Evolutionary conservation across 2,329 filamentous ascomycete genomes (phyloP).

Genomic region (Fusarium fujikuroi): DNA sequence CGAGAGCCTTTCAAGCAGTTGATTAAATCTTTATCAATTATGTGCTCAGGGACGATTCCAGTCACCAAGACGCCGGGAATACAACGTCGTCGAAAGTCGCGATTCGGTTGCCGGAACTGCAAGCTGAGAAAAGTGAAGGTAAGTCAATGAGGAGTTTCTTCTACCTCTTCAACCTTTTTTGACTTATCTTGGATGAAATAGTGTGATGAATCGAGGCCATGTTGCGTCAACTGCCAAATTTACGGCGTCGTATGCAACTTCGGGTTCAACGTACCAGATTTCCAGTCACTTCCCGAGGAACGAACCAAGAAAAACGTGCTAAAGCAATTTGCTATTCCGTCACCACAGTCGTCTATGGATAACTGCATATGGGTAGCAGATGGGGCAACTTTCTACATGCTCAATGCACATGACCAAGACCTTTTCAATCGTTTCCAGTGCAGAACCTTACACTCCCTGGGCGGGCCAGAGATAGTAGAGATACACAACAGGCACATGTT

Average conservation of each 20-base stretch:
- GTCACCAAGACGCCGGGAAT: accelerated
- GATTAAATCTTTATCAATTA: not conserved
- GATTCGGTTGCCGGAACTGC: not conserved
- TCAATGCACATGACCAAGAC: not conserved
- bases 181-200: accelerated
- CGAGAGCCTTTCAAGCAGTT: accelerated
- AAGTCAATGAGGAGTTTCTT: accelerated
- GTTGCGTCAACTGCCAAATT: not conserved
- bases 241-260: not conserved
- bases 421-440: not conserved
- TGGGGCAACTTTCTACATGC: not conserved
- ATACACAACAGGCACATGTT: not conserved
- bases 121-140: not conserved
- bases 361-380: not conserved
- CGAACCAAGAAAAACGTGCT: accelerated
- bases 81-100: not conserved
- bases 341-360: not conserved
- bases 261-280: not conserved
- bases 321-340: accelerated
- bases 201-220: not conserved
- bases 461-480: not conserved
- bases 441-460: not conserved
- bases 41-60: accelerated
- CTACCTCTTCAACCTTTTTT: accelerated
- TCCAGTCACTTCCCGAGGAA: not conserved